Conservation (phyloP, 768 basidiomycete species). For the Neoboletus brunneissimus region DNA sequence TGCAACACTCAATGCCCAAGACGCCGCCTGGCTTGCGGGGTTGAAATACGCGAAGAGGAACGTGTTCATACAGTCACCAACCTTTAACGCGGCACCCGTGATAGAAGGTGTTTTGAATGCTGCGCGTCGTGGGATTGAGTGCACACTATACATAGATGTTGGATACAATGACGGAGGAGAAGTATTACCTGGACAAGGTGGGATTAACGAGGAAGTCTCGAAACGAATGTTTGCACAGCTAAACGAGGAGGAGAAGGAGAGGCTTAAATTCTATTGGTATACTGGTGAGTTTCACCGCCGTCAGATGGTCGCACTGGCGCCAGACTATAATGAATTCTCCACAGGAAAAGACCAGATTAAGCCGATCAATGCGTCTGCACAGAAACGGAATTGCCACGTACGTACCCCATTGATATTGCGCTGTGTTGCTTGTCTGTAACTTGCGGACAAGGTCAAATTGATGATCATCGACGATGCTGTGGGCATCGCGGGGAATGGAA, state of each 20-base stretch:
- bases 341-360: conserved; percentile 58
- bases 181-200: conserved; percentile 64
- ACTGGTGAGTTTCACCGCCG: conserved; percentile 27
- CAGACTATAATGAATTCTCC: not conserved
- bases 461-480: conserved; percentile 65
- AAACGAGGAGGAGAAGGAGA: conserved; percentile 42
- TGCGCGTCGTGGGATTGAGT: conserved; percentile 57
- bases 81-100: conserved; percentile 64
- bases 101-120: conserved; percentile 58
- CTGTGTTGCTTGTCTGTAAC: not conserved
- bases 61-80: conserved; percentile 75
- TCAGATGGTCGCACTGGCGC: not conserved
- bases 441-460: conserved; percentile 48
- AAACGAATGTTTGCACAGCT: conserved; percentile 55
- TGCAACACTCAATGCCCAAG: conserved; percentile 54
- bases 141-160: conserved; percentile 58
- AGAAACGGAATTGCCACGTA: conserved; percentile 70
- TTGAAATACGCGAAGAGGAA: conserved; percentile 55
- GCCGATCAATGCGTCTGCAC: conserved; percentile 62
- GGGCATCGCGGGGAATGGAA: conserved; percentile 67
- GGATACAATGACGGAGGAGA: conserved; percentile 59
- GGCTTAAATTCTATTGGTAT: conserved; percentile 55
- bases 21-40: conserved; percentile 65
- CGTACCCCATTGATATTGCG: conserved; percentile 11
- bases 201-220: conserved; percentile 69